Base-by-base conservation (phyloP, 129 eudicot genomes). In the Centella asiatica region DNA sequence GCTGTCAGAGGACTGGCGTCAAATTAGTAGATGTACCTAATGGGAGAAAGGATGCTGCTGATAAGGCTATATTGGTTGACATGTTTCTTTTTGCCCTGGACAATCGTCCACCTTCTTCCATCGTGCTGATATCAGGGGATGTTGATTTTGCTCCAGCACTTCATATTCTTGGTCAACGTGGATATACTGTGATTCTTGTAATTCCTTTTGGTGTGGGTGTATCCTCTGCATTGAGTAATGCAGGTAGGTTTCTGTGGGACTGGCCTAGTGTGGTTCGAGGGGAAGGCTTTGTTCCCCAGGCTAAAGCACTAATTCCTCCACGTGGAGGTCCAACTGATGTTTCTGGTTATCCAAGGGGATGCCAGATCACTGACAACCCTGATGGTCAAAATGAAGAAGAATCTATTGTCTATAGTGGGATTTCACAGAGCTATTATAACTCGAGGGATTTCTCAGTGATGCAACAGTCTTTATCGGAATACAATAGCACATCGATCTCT, bases 41-140 rank as follows among this genome's bases (percentile, higher is more conserved):
- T 67, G 99, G 99, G 26, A 76, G 99, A 67, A 92, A 92, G 71
- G 99, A 92, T 51, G 96, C 99, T 5, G 99, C 99, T 64, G 99
- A 92, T 72, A 92, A 92, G 76, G 99, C 99, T 26, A 92, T 92
- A 68, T 80, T 92, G 60, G 86, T 92, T 10, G 99, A 92, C 74
- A 92, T 92, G 99, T 92, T 92, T 62, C 96, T 92, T 44, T 92
- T 92, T 76, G 99, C 96, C 62, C 92, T 92, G 1, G 99, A 92
- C 73, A 84, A 84, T 51, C 95, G 75, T 44, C 95, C 99, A 3
- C 99, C 99, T 0, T 84, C 99, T 71, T 80, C 81, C 55, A 92
- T 92, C 48, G 76, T 92, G 99, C 66, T 92, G 44, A 92, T 92
- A 36, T 92, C 99, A 0, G 99, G 99, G 24, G 99, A 92, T 60